Conservation (phyloP, 129 eudicot genomes). For the Tagetes patula region DNA sequence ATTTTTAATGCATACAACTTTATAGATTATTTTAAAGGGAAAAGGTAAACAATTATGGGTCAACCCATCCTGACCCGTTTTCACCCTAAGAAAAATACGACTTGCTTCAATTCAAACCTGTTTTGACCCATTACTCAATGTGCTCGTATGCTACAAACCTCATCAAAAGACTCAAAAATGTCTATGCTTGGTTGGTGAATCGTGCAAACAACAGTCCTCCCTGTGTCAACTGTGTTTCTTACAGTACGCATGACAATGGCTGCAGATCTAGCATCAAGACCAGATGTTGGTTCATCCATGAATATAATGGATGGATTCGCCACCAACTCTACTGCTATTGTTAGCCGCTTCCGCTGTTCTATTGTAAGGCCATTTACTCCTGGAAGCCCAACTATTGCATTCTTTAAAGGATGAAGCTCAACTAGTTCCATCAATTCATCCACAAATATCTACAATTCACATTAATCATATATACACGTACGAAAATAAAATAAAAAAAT, state of each 20-base stretch:
- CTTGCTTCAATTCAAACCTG: background rate
- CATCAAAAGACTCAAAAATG: slow-evolving; percentile 32
- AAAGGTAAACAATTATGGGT: background rate
- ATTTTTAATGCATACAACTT: background rate
- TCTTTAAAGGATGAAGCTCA: slow-evolving; percentile 26
- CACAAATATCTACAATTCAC: slow-evolving; percentile 15
- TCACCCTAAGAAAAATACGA: background rate
- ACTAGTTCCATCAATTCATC: slow-evolving; percentile 26
- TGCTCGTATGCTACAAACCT: slow-evolving; percentile 10
- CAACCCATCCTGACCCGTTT: background rate
- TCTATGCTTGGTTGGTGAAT: slow-evolving; percentile 34
- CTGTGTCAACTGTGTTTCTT: slow-evolving; percentile 29
- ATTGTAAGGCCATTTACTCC: slow-evolving; percentile 33
- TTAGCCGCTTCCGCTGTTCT: slow-evolving; percentile 26
- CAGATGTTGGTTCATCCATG: slow-evolving; percentile 34
- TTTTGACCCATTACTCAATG: background rate
- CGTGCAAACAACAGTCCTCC: slow-evolving; percentile 30
- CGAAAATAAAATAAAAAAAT: background rate
- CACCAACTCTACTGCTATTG: slow-evolving; percentile 30
- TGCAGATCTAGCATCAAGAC: slow-evolving; percentile 33
- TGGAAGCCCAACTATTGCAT: slow-evolving; percentile 26
- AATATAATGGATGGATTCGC: slow-evolving; percentile 11
- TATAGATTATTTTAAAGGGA: background rate
- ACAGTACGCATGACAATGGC: slow-evolving; percentile 33
- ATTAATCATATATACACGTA: background rate